Evolutionary conservation across 2,329 filamentous ascomycete species (phyloP).

Genomic region (Thelonectria rubi): DNA sequence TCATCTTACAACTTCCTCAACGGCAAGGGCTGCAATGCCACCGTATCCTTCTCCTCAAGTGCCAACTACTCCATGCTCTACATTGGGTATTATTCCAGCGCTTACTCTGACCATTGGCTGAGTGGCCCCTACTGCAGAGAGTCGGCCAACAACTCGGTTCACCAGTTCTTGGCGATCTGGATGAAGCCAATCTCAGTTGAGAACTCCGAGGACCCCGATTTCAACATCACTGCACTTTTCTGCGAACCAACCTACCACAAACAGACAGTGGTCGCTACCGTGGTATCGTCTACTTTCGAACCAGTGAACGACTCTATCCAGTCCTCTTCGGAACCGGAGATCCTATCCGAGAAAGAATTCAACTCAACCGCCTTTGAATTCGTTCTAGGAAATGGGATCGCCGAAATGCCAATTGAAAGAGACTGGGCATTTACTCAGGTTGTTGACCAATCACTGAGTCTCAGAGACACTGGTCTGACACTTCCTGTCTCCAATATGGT

Average conservation of each 20-base stretch:
- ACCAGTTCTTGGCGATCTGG: slow-evolving; percentile 52
- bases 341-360: slow-evolving; percentile 41
- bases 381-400: slow-evolving; percentile 44
- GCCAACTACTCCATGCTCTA: slow-evolving; percentile 49
- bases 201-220: not conserved
- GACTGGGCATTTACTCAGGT: slow-evolving; percentile 40
- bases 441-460: slow-evolving; percentile 39
- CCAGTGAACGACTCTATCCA: slow-evolving; percentile 28
- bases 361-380: slow-evolving; percentile 49
- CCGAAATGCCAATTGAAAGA: not conserved
- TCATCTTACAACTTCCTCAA: slow-evolving; percentile 45
- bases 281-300: slow-evolving; percentile 34
- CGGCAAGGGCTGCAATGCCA: slow-evolving; percentile 49
- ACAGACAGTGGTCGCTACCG: slow-evolving; percentile 54
- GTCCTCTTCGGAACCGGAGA: slow-evolving; percentile 8
- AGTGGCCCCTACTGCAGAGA: slow-evolving; percentile 44
- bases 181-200: not conserved
- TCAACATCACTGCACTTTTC: slow-evolving; percentile 50
- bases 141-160: slow-evolving; percentile 33
- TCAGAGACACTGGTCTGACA: slow-evolving; percentile 21
- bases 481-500: slow-evolving; percentile 46
- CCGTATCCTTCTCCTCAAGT: slow-evolving; percentile 16
- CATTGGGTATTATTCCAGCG: slow-evolving; percentile 52
- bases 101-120: slow-evolving; percentile 47
- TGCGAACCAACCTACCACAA: slow-evolving; percentile 57